Conservation (phyloP, 495 filamentous ascomycete species). For the Penicillium manginii region DNA sequence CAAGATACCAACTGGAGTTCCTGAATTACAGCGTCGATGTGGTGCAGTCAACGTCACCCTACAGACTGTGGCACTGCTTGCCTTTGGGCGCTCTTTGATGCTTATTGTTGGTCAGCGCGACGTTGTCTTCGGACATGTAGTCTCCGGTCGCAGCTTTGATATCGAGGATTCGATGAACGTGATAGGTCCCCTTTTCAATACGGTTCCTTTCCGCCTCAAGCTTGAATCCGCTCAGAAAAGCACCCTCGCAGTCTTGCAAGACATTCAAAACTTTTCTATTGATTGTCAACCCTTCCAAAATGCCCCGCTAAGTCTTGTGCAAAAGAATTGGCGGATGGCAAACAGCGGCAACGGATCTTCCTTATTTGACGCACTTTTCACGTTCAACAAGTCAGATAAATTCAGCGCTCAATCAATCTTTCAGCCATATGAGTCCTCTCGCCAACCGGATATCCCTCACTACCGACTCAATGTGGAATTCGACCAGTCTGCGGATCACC, state of each 20-base stretch:
- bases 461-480: constrained; percentile 74
- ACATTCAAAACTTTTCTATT: constrained; percentile 23
- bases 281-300: constrained; percentile 30
- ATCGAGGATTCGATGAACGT: constrained; percentile 28
- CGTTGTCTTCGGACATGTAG: constrained; percentile 31
- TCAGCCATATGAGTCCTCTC: neutral
- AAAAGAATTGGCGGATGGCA: constrained; percentile 25
- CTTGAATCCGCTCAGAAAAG: constrained; percentile 20
- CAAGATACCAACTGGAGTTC: neutral
- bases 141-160: constrained; percentile 11
- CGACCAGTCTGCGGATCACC: constrained; percentile 44
- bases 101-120: constrained; percentile 20
- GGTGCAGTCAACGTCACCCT: constrained; percentile 23
- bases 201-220: constrained; percentile 62
- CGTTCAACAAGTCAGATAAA: constrained; percentile 57
- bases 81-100: constrained; percentile 26
- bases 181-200: constrained; percentile 81
- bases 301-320: constrained; percentile 27
- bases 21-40: neutral
- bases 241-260: neutral
- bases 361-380: constrained; percentile 54
- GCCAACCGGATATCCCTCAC: constrained; percentile 28
- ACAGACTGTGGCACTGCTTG: constrained; percentile 29
- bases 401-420: neutral
- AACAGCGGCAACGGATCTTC: constrained; percentile 14